Percentiles rank a stretch among this genome's conserved stretches.
These are phyloP conservation scores for Acanthamoeba royreba DNA, from an alignment of 208 protist species.

Conservation along the genomic window DNA sequence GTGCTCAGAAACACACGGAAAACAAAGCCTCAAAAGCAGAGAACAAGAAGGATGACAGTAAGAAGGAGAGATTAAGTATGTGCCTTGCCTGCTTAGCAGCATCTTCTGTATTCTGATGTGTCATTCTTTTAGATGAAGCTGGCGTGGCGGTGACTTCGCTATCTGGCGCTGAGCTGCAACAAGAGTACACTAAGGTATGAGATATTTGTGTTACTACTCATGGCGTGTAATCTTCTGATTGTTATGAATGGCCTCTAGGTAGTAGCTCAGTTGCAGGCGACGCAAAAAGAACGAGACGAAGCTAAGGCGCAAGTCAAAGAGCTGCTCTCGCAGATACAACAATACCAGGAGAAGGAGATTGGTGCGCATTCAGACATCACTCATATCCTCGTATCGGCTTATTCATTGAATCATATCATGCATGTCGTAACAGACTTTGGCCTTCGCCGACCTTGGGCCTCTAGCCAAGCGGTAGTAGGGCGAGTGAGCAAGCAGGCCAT, in stretches of 20 bases:
- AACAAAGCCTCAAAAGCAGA: neutral
- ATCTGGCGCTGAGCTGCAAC: neutral
- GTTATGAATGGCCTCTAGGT: neutral
- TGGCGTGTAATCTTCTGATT: neutral
- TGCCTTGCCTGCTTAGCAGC: no score
- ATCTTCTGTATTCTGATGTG: neutral
- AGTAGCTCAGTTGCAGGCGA: neutral
- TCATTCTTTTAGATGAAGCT: neutral
- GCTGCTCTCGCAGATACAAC: constrained; percentile 31
- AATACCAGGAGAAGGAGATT: constrained; percentile 41
- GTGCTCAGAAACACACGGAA: neutral
- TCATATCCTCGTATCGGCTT: no score
- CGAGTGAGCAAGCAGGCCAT: neutral
- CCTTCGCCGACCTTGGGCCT: neutral
- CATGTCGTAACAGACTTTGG: neutral
- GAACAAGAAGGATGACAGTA: neutral
- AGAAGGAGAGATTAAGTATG: neutral
- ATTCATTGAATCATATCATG: neutral
- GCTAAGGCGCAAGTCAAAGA: constrained; percentile 30
- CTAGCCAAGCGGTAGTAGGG: neutral
- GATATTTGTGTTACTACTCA: no score
- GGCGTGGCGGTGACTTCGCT: neutral
- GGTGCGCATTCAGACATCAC: neutral
- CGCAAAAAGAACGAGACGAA: constrained; percentile 21
- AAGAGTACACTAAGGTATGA: neutral